Conservation (phyloP, 768 basidiomycete species). For the Myochromella boudieri region DNA sequence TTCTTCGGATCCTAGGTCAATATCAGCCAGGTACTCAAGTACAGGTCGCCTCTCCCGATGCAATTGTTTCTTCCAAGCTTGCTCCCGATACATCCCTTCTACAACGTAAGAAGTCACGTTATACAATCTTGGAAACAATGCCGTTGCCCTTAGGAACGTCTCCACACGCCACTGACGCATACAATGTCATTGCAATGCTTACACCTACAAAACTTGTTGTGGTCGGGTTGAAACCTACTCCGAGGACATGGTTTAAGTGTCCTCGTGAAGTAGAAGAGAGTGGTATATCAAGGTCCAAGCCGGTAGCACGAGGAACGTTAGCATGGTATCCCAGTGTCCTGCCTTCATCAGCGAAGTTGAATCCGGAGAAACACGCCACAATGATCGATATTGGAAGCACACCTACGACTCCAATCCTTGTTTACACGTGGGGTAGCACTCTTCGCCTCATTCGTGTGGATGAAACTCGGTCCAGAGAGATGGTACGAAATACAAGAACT, state of each 20-base stretch:
- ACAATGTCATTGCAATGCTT: constrained; percentile 80
- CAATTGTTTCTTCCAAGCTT: constrained; percentile 11
- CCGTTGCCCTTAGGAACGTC: constrained; percentile 80
- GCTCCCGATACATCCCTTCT: constrained; percentile 27
- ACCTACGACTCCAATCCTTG: constrained; percentile 62
- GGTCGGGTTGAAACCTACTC: constrained; percentile 88
- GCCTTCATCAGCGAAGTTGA: constrained; percentile 18
- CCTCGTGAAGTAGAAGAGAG: constrained; percentile 53
- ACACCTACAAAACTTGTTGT: constrained; percentile 91
- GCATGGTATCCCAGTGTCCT: constrained; percentile 80
- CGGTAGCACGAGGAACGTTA: constrained; percentile 60
- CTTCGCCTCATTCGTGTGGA: constrained; percentile 66
- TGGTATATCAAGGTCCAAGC: constrained; percentile 37
- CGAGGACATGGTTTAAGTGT: constrained; percentile 89
- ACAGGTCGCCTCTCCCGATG: constrained; percentile 1
- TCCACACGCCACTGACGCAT: constrained; percentile 74
- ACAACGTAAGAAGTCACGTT: constrained; percentile 51
- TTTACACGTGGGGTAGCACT: constrained; percentile 80
- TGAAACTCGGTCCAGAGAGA: constrained; percentile 55
- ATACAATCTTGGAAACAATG: constrained; percentile 74
- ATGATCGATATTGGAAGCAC: constrained; percentile 3
- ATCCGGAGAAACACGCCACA: constrained; percentile 20
- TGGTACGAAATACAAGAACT: constrained; percentile 49
- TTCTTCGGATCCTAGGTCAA: constrained; percentile 88
- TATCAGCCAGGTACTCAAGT: constrained; percentile 60